Evolutionary conservation across 116 monocot genomes (phyloP).

Genomic region (Zostera marina): DNA sequence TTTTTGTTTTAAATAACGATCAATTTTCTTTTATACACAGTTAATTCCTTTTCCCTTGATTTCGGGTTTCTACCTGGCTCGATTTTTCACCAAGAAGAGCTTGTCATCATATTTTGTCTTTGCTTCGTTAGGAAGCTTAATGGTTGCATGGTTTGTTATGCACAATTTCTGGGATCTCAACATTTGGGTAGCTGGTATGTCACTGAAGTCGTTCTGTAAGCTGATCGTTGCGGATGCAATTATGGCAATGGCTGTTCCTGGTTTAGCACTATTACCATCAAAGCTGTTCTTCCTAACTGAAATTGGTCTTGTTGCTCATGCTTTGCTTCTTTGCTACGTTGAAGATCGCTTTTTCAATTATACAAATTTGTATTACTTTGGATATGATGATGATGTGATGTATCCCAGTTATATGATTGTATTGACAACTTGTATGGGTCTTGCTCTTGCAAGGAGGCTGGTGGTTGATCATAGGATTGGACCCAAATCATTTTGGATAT

Average conservation of each 20-base stretch:
- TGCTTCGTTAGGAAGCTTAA: slow-evolving; percentile 60
- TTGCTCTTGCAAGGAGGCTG: slow-evolving; percentile 64
- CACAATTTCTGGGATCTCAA: slow-evolving; percentile 97
- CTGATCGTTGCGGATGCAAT: slow-evolving; percentile 51
- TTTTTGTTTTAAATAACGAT: background rate
- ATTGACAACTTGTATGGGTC: slow-evolving; percentile 60
- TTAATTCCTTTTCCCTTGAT: slow-evolving; percentile 80
- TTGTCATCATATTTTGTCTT: slow-evolving; percentile 82
- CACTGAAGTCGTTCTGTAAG: slow-evolving; percentile 87
- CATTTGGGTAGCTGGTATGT: slow-evolving; percentile 96
- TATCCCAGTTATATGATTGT: slow-evolving; percentile 96
- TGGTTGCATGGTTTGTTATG: slow-evolving; percentile 90
- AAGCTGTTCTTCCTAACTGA: slow-evolving; percentile 71
- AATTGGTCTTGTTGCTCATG: slow-evolving; percentile 68
- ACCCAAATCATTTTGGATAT: slow-evolving; percentile 78
- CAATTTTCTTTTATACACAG: slow-evolving; percentile 30
- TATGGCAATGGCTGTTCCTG: slow-evolving; percentile 78
- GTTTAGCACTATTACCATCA: slow-evolving; percentile 69
- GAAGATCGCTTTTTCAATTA: slow-evolving; percentile 93
- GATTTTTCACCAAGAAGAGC: slow-evolving; percentile 89
- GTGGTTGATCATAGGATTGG: slow-evolving; percentile 61
- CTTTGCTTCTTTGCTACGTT: slow-evolving; percentile 79
- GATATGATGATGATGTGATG: slow-evolving; percentile 90
- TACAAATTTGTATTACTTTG: slow-evolving; percentile 71
- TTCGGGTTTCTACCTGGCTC: slow-evolving; percentile 71